These are phyloP conservation scores for Aureobasidium leucospermi DNA, from an alignment of 2,329 filamentous ascomycete genomes.

Conservation along the genomic window DNA sequence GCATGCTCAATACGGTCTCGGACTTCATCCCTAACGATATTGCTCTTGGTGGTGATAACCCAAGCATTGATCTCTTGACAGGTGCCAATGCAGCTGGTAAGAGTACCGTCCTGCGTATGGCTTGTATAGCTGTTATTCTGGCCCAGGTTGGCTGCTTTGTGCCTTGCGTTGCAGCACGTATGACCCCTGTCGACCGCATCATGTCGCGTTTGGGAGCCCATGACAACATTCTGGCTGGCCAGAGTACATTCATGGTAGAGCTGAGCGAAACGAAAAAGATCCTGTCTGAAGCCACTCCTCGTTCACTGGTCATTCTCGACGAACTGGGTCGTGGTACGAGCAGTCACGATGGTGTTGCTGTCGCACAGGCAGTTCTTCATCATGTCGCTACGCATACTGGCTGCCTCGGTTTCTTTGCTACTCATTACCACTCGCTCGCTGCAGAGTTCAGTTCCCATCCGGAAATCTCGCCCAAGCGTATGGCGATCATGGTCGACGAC, in stretches of 20 bases:
- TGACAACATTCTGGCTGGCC: conserved; percentile 97
- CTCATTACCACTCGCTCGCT: conserved; percentile 91
- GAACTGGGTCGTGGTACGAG: conserved; percentile 92
- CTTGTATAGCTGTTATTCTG: conserved; percentile 93
- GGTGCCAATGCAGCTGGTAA: conserved; percentile 97
- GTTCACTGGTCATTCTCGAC: conserved; percentile 92
- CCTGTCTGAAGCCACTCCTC: conserved; percentile 82
- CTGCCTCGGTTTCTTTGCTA: conserved; percentile 93
- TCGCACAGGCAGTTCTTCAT: conserved; percentile 94
- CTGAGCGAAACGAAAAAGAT: conserved; percentile 98
- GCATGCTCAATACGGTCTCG: conserved; percentile 79
- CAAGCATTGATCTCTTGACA: conserved; percentile 86
- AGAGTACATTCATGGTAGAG: conserved; percentile 98
- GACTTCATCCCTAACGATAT: conserved; percentile 98
- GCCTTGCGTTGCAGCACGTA: conserved; percentile 69
- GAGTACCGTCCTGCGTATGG: conserved; percentile 93
- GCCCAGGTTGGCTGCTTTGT: conserved; percentile 93
- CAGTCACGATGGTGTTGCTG: conserved; percentile 92
- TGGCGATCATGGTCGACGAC: conserved; percentile 93
- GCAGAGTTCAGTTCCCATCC: conserved; percentile 86
- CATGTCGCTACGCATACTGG: conserved; percentile 90
- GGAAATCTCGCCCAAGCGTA: conserved; percentile 76
- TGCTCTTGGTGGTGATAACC: conserved; percentile 67
- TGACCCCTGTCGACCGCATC: conserved; percentile 92
- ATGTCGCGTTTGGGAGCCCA: conserved; percentile 97